Evolutionary conservation across 2,329 filamentous ascomycete genomes (phyloP).

Genomic region (Microsporum ferrugineum): DNA sequence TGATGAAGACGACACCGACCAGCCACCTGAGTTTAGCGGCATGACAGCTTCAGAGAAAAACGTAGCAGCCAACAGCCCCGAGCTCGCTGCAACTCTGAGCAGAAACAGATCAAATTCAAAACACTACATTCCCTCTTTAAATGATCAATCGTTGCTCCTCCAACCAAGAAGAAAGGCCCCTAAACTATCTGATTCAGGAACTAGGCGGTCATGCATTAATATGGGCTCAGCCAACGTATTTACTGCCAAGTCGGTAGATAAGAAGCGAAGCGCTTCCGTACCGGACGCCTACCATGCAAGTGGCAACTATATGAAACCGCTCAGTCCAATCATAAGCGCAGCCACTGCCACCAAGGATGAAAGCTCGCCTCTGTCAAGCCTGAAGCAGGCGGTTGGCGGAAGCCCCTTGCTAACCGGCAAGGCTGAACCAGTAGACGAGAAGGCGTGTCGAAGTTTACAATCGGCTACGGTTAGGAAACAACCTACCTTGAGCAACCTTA

Average conservation of each 20-base stretch:
- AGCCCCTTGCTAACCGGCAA: background rate
- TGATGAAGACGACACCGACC: slow-evolving; percentile 15
- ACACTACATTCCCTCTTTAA: background rate
- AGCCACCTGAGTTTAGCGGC: slow-evolving; percentile 8
- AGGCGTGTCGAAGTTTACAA: background rate
- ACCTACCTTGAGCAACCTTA: background rate
- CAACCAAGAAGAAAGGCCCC: slow-evolving; percentile 8
- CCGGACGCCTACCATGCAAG: background rate
- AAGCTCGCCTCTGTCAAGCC: background rate
- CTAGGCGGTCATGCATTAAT: background rate
- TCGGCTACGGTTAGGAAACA: background rate
- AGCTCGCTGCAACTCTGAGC: background rate
- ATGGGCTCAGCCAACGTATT: background rate
- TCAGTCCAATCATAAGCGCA: background rate
- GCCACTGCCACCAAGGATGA: background rate
- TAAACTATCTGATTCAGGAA: slow-evolving; percentile 5
- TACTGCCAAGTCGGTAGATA: background rate
- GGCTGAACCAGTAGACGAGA: background rate
- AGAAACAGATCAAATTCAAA: slow-evolving; percentile 5
- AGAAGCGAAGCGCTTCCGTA: background rate
- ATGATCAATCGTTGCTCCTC: background rate
- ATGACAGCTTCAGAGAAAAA: slow-evolving; percentile 32
- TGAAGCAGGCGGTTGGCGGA: background rate
- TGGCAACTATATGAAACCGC: background rate
- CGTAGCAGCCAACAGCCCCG: slow-evolving; percentile 27